Percentiles rank a stretch among this genome's conserved stretches.
Conservation (phyloP, 2,329 filamentous ascomycete genomes). For the Fusarium albidum region DNA sequence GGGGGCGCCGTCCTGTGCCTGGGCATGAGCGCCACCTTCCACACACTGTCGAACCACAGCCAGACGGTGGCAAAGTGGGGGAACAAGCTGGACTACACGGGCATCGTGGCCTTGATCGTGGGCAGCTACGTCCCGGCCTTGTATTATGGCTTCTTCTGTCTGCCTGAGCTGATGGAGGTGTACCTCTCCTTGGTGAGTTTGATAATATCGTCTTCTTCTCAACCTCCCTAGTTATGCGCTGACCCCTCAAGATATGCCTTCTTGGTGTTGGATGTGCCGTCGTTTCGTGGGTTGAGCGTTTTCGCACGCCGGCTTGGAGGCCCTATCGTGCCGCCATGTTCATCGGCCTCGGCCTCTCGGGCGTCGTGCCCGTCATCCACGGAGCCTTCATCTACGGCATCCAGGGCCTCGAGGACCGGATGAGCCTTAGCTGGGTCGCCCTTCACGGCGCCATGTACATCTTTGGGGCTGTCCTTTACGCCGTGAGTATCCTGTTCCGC, state of each 20-base stretch:
- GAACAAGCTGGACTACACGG: conserved; percentile 94
- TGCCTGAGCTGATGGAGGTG: conserved; percentile 67
- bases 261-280: conserved; percentile 79
- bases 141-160: conserved; percentile 85
- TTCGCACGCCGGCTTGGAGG: conserved; percentile 84
- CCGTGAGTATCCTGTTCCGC: conserved; percentile 59
- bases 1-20: conserved; percentile 75
- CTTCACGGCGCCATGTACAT: conserved; percentile 87
- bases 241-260: conserved; percentile 70
- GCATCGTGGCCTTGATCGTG: conserved; percentile 90
- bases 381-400: conserved; percentile 74
- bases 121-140: conserved; percentile 90
- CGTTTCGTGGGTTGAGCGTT: conserved; percentile 82
- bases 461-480: conserved; percentile 84
- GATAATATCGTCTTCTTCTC: not conserved
- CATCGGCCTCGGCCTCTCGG: conserved; percentile 83
- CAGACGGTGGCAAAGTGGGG: conserved; percentile 79
- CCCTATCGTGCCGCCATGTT: conserved; percentile 92
- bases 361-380: conserved; percentile 83
- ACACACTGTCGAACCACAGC: conserved; percentile 87
- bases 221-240: conserved; percentile 14
- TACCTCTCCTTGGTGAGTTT: conserved; percentile 82
- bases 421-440: conserved; percentile 83
- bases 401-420: conserved; percentile 70
- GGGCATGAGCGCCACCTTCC: conserved; percentile 85